Base-by-base conservation (phyloP, 2,329 filamentous ascomycete species). In the Fusarium sambucinum region DNA sequence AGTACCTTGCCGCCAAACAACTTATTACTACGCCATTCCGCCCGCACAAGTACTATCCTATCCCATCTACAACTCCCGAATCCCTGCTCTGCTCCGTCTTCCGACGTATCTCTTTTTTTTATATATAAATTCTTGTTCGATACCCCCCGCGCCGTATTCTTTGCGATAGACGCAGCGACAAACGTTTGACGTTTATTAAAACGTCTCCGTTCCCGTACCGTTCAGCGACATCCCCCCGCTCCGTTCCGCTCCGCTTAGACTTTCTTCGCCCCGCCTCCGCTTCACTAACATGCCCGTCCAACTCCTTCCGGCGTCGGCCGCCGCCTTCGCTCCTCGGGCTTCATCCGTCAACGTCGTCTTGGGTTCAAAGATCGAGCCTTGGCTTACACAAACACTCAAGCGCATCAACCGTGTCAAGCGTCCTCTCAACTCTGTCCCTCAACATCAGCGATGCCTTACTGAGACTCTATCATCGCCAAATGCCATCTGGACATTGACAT, bases 361-460 rank as follows among this genome's bases (percentile, higher is more conserved):
- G 75, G 92, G 90, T 77, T 91, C 91, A 78, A 97, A 96, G 84
- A 89, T 96, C 76, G 94, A 97, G 83, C 92, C 94, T 63, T 99
- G 96, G 96, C 87, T 98, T 81, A 99, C 96, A 35, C 92, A 94
- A 78, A 97, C 94, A 13, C 86, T 99, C 76, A 98, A 98, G 87
- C 90, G 96, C 80, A 94, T 97, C 83, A 98, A 97, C 86, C 89
- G 92, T 73, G 90, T 97, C 75, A 99, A 98, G 88, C 92, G 96
- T 74, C 95, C 96, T 65, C 88, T 98, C 81, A 99, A 99, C 87
- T 97, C 92, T 80, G 92, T 97, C 48, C 90, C 93, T 59, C 96
- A 99, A 80, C 96, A 98, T 83, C 94, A 94, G 74, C 89, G 93
- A 85, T 98, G 95, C 82, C 87, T 99, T 75, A 97, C 94, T 59